Evolutionary conservation across 805 yeast species (phyloP).

Genomic region (Saturnispora quitensis): DNA sequence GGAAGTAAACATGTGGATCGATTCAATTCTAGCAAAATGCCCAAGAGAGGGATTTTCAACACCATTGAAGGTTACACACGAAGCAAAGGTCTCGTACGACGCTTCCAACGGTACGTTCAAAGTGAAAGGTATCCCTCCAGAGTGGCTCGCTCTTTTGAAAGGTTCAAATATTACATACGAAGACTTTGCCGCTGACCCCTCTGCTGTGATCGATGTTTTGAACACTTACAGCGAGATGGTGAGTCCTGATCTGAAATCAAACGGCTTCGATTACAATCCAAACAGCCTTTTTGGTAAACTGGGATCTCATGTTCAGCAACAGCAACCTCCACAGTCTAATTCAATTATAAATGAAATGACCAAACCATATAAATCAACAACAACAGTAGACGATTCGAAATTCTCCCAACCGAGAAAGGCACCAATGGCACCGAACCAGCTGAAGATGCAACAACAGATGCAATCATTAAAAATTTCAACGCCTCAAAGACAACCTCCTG

Average conservation of each 20-base stretch:
- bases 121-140: slow-evolving; percentile 43
- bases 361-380: slow-evolving; percentile 25
- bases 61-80: slow-evolving; percentile 92
- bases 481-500: slow-evolving; percentile 6
- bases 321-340: background rate
- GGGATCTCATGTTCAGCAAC: slow-evolving; percentile 12
- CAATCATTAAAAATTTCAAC: background rate
- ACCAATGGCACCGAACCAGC: slow-evolving; percentile 25
- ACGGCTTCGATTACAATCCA: slow-evolving; percentile 2
- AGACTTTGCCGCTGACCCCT: slow-evolving; percentile 55
- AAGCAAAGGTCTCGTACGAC: slow-evolving; percentile 82
- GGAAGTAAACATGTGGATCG: slow-evolving; percentile 85
- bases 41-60: slow-evolving; percentile 65
- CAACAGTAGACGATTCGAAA: slow-evolving; percentile 12
- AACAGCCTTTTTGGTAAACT: slow-evolving; percentile 10
- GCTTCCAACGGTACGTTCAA: slow-evolving; percentile 58
- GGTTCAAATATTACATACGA: slow-evolving; percentile 53
- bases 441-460: slow-evolving; percentile 12
- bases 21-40: slow-evolving; percentile 71
- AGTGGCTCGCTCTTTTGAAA: slow-evolving; percentile 47
- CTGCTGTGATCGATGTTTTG: slow-evolving; percentile 53
- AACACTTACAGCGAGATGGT: slow-evolving; percentile 40
- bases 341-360: slow-evolving; percentile 24
- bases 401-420: slow-evolving; percentile 28
- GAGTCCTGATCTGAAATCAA: slow-evolving; percentile 28